These are phyloP conservation scores for Dipteronia sinensis DNA, from an alignment of 345 rosid genomes.

Conservation along the genomic window DNA sequence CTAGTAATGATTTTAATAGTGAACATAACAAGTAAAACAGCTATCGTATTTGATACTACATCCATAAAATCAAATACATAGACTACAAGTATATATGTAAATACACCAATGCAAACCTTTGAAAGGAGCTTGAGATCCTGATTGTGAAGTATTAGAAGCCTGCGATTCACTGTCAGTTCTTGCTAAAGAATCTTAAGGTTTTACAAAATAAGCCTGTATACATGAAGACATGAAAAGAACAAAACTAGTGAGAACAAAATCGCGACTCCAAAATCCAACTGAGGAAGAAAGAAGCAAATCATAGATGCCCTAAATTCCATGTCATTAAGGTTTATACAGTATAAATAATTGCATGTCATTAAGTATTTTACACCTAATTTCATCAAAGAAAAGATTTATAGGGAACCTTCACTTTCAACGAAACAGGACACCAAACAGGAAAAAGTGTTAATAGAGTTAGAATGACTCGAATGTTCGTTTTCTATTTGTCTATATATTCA, in stretches of 20 bases:
- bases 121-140: conserved; percentile 56
- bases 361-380: background rate
- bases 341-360: background rate
- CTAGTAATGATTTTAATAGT: background rate
- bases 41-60: background rate
- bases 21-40: background rate
- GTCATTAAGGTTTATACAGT: background rate
- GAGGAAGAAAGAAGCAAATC: background rate
- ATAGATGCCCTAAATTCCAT: background rate
- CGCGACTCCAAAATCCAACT: background rate
- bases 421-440: too few relatives aligned
- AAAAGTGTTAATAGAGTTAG: too few relatives aligned
- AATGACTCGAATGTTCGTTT: too few relatives aligned
- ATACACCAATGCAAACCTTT: conserved; percentile 50
- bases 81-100: background rate
- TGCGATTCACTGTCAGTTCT: conserved; percentile 52
- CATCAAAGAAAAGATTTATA: too few relatives aligned
- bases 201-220: conserved; percentile 58
- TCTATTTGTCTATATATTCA: too few relatives aligned
- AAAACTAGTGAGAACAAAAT: too few relatives aligned
- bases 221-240: conserved; percentile 17
- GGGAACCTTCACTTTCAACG: too few relatives aligned
- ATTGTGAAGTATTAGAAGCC: conserved; percentile 47
- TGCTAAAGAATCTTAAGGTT: conserved; percentile 57
- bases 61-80: background rate